A percentile compares a stretch with the other conserved stretches of the same genome.
Evolutionary conservation across 768 basidiomycete genomes (phyloP).

Genomic region (Symmetrospora coprosmae): DNA sequence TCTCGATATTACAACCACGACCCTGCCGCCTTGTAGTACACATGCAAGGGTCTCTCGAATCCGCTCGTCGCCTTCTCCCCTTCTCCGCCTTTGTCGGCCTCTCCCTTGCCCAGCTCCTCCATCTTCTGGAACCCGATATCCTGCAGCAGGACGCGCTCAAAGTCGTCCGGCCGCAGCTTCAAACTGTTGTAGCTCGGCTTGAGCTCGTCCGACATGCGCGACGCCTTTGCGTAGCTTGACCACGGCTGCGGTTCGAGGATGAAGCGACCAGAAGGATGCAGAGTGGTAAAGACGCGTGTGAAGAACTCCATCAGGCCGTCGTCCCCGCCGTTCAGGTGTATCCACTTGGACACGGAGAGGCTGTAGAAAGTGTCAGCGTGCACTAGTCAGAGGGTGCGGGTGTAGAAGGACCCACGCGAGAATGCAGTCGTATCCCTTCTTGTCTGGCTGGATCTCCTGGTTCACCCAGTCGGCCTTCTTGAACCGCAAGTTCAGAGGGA

Average conservation of each 20-base stretch:
- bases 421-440: conserved; percentile 57
- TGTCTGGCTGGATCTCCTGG: conserved; percentile 42
- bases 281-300: conserved; percentile 45
- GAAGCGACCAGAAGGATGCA: conserved; percentile 51
- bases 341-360: conserved; percentile 82
- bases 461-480: conserved; percentile 60
- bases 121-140: conserved; percentile 50
- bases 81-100: conserved; percentile 52
- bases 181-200: conserved; percentile 50
- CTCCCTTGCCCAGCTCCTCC: conserved; percentile 40
- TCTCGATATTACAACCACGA: conserved; percentile 21
- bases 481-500: conserved; percentile 69
- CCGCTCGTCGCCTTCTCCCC: conserved; percentile 45
- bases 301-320: conserved; percentile 58
- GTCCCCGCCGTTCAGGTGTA: conserved; percentile 70
- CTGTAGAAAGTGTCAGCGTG: conserved; percentile 38
- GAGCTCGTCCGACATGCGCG: conserved; percentile 47
- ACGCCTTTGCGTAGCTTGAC: conserved; percentile 68
- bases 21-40: conserved; percentile 44
- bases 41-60: conserved; percentile 51
- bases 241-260: conserved; percentile 73
- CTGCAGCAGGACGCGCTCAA: conserved; percentile 43
- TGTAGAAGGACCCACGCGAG: conserved; percentile 49
- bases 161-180: conserved; percentile 51
- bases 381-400: background rate